These are phyloP conservation scores for Puccinellia tenuiflora DNA, from an alignment of 176 grass and related monocot genomes.

Conservation along the genomic window DNA sequence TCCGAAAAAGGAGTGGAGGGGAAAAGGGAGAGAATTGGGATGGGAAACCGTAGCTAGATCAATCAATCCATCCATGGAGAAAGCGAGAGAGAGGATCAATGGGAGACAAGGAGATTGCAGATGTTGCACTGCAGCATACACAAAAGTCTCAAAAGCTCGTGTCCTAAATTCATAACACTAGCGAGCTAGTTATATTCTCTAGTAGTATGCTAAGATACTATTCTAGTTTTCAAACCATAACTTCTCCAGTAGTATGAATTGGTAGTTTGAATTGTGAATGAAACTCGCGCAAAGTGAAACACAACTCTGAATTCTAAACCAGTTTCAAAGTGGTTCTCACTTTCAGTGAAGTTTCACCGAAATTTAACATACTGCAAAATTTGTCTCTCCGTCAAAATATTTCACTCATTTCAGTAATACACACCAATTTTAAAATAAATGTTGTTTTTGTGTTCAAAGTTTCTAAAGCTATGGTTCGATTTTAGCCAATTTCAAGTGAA, in stretches of 20 bases:
- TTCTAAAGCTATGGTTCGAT: no score
- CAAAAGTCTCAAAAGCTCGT: slow-evolving; percentile 4
- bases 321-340: background rate
- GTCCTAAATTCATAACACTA: background rate
- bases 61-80: background rate
- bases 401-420: background rate
- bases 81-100: slow-evolving; percentile 8
- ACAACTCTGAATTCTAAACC: background rate
- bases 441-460: no score
- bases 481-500: no score
- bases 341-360: background rate
- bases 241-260: background rate
- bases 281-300: background rate
- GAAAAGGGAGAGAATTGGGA: background rate
- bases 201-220: background rate
- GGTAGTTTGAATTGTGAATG: background rate
- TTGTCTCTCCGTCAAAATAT: background rate
- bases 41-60: background rate
- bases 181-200: background rate
- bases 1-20: background rate
- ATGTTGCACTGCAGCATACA: slow-evolving; percentile 15
- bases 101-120: slow-evolving; percentile 3
- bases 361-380: background rate
- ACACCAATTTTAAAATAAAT: background rate
- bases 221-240: background rate